Evolutionary conservation across 2,329 filamentous ascomycete genomes (phyloP).

Genomic region (Talaromyces sp.): DNA sequence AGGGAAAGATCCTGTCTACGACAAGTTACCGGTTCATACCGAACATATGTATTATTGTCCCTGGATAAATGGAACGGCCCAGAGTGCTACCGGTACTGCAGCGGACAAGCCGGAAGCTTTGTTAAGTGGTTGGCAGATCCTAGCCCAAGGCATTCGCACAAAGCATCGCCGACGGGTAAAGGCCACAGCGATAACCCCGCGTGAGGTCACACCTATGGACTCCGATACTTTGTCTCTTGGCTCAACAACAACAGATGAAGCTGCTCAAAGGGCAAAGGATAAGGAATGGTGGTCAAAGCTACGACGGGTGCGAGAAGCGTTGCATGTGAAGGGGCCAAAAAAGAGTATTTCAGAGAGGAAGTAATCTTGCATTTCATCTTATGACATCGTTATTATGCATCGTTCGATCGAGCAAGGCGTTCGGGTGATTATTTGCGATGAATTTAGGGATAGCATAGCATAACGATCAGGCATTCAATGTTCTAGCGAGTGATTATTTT

Average conservation of each 20-base stretch:
- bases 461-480: not conserved
- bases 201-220: conserved; percentile 29
- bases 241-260: conserved; percentile 30
- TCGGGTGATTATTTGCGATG: not conserved
- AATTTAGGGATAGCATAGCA: not conserved
- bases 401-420: conserved; percentile 2
- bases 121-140: conserved; percentile 46
- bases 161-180: conserved; percentile 34
- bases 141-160: conserved; percentile 42
- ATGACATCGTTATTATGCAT: not conserved
- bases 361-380: not conserved
- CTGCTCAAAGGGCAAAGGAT: conserved; percentile 49
- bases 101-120: conserved; percentile 32
- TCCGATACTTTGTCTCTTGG: conserved; percentile 25
- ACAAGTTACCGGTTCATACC: conserved; percentile 62
- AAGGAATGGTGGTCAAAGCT: conserved; percentile 41
- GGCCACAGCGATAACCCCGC: conserved; percentile 14
- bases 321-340: conserved; percentile 62
- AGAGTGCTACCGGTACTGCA: conserved; percentile 47
- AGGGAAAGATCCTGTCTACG: conserved; percentile 34
- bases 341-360: conserved; percentile 34
- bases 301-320: conserved; percentile 67
- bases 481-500: not conserved
- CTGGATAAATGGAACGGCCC: conserved; percentile 65
- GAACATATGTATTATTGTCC: conserved; percentile 83